Base-by-base conservation (phyloP, 139 green algal species). In the Micractinium conductrix region DNA sequence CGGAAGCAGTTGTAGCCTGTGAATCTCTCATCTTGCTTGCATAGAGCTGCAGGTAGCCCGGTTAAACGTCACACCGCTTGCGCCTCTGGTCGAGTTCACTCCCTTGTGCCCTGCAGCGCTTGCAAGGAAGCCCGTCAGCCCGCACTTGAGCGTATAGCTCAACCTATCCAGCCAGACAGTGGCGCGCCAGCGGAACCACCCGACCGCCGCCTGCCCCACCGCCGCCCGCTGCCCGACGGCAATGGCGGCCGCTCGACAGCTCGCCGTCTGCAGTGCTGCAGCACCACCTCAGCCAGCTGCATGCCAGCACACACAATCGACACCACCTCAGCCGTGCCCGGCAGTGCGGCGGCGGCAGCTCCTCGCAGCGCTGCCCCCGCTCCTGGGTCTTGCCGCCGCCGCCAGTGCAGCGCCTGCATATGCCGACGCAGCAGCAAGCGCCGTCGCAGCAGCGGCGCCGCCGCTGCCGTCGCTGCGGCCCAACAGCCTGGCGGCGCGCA, bases 401-500 rank as follows among this genome's bases (percentile, higher is more conserved):
- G 70, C 14, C 9, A 22, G 16, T 21, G 70, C n/a, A n/a, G 43
- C 2, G 35, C 33, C n/a, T 12, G 33, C 65, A n/a, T n/a, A n/a
- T n/a, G n/a, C n/a, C n/a, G n/a, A n/a, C n/a, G n/a, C n/a, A n/a
- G 33, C 72, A 62, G 72, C 72, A 30, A 21, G 37, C 12, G 45
- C 43, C 6, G 43, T 17, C 6, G 72, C 72, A 44, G 44, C 44
- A 38, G 72, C 12, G 63, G 30, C 44, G 7, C 4, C 19, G 3
- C 1, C 33, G n/a, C 9, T 14, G 45, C 28, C 37, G 5, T 12
- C 37, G 38, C 58, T 35, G 3, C 62, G 42, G 26, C 55, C 76
- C 4, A 40, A 43, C 58, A 72, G 76, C 76, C 62, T 84, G 43
- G 79, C 79, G 21, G 79, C 43, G 30, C 44, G 79, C n/a, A 60